These are phyloP conservation scores for Aureobasidium sp. DNA, from an alignment of 2,329 filamentous ascomycete species.

Conservation along the genomic window DNA sequence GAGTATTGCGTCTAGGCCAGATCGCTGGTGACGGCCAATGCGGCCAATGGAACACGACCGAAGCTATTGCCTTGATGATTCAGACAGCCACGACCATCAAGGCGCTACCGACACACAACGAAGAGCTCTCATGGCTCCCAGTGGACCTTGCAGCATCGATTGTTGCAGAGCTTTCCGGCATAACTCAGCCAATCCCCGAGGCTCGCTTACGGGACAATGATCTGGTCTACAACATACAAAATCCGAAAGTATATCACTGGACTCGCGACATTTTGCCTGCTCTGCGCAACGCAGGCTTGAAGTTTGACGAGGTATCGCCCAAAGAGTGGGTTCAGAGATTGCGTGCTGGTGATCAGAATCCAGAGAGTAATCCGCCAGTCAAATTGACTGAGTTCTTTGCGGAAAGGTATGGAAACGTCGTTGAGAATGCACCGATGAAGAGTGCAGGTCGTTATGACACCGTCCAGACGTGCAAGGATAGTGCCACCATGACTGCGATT, in stretches of 20 bases:
- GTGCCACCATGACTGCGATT: slow-evolving; percentile 15
- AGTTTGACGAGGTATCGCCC: slow-evolving; percentile 21
- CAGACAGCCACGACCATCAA: slow-evolving; percentile 40
- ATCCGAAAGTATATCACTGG: slow-evolving; percentile 45
- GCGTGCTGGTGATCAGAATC: slow-evolving; percentile 21
- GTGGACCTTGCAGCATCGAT: slow-evolving; percentile 15
- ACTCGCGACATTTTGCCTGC: slow-evolving; percentile 47
- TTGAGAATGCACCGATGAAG: slow-evolving; percentile 15
- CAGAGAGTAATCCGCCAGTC: slow-evolving; percentile 26
- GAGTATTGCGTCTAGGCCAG: slow-evolving; percentile 35
- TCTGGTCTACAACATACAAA: slow-evolving; percentile 35
- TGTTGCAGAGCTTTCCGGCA: slow-evolving; percentile 14
- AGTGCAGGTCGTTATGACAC: slow-evolving; percentile 20
- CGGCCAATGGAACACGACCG: slow-evolving; percentile 44
- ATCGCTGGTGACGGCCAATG: slow-evolving; percentile 41
- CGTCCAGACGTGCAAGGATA: slow-evolving; percentile 17
- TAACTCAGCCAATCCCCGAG: neutral
- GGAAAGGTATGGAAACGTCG: slow-evolving; percentile 23
- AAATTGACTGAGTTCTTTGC: slow-evolving; percentile 29
- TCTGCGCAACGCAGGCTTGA: slow-evolving; percentile 26
- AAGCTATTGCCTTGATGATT: slow-evolving; percentile 46
- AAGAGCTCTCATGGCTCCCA: slow-evolving; percentile 21
- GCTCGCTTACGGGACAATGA: neutral
- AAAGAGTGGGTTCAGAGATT: slow-evolving; percentile 23
- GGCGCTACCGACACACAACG: slow-evolving; percentile 40